These are phyloP conservation scores for Asclepias syriaca DNA, from an alignment of 257 asterid genomes.

Conservation along the genomic window DNA sequence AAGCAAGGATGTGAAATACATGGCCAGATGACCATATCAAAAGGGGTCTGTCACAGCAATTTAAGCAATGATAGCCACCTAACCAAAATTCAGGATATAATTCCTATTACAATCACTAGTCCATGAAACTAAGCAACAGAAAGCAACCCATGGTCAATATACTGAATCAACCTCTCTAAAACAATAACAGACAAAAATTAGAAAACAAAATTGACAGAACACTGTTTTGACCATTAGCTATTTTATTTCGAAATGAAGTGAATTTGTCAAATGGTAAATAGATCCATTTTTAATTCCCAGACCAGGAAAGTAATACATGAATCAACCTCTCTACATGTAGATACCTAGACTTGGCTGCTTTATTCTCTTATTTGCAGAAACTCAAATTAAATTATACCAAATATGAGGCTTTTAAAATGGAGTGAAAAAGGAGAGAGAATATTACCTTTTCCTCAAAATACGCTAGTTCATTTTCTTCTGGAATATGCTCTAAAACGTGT, in stretches of 20 bases:
- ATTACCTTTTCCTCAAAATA: conserved; percentile 88
- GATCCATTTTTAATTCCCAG: neutral
- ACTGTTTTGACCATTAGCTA: neutral
- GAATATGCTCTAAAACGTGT: conserved; percentile 62
- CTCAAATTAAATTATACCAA: neutral
- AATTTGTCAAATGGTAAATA: neutral
- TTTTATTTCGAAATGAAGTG: neutral
- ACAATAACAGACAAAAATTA: neutral
- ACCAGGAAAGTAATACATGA: neutral
- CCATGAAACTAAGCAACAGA: neutral
- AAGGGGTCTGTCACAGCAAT: neutral
- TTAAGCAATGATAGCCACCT: neutral
- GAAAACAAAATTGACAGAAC: neutral
- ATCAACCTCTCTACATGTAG: neutral
- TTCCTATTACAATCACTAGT: neutral
- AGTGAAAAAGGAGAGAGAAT: conserved; percentile 9
- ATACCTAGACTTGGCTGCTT: neutral
- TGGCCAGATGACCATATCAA: neutral
- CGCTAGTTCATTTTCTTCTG: conserved; percentile 63
- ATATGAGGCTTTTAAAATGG: neutral
- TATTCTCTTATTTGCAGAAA: neutral
- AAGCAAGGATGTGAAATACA: neutral
- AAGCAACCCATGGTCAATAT: neutral
- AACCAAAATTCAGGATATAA: neutral
- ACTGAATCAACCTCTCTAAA: neutral